Evolutionary conservation across 2,329 filamentous ascomycete genomes (phyloP).

Genomic region (Talaromyces sp.): DNA sequence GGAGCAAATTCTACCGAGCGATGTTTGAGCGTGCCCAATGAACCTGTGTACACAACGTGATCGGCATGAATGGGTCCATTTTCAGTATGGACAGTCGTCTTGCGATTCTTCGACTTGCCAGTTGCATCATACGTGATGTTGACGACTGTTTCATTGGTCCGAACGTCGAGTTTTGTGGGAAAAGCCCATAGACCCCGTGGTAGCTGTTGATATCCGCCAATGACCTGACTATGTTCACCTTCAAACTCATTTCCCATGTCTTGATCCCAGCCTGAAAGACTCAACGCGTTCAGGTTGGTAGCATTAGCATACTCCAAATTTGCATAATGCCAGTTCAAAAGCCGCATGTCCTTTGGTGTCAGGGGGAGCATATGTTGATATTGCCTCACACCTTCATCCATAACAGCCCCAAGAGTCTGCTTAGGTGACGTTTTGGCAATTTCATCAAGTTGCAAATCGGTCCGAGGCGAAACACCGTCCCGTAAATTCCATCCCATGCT

Average conservation of each 20-base stretch:
- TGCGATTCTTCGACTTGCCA: conserved; percentile 36
- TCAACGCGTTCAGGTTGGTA: conserved; percentile 79
- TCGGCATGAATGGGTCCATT: conserved; percentile 82
- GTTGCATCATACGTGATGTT: conserved; percentile 63
- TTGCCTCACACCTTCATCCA: conserved; percentile 86
- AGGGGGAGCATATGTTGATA: conserved; percentile 81
- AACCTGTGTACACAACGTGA: conserved; percentile 83
- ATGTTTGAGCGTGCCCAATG: conserved; percentile 85
- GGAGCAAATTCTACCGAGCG: conserved; percentile 80
- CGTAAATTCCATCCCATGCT: conserved; percentile 79
- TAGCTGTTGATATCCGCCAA: conserved; percentile 90
- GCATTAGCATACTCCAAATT: conserved; percentile 98
- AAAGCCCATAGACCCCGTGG: conserved; percentile 79
- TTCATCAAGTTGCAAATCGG: conserved; percentile 68
- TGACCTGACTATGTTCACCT: conserved; percentile 86
- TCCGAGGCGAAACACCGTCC: conserved; percentile 58
- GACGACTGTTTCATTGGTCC: conserved; percentile 68
- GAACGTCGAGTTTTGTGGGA: conserved; percentile 73
- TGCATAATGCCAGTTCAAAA: conserved; percentile 97
- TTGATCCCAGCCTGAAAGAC: conserved; percentile 90
- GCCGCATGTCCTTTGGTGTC: conserved; percentile 77
- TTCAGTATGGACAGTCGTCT: conserved; percentile 67
- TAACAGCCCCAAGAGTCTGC: conserved; percentile 82
- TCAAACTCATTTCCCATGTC: conserved; percentile 98
- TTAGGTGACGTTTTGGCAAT: conserved; percentile 59